These are phyloP conservation scores for Fraxinus pennsylvanica DNA, from an alignment of 257 asterid genomes.

Conservation along the genomic window DNA sequence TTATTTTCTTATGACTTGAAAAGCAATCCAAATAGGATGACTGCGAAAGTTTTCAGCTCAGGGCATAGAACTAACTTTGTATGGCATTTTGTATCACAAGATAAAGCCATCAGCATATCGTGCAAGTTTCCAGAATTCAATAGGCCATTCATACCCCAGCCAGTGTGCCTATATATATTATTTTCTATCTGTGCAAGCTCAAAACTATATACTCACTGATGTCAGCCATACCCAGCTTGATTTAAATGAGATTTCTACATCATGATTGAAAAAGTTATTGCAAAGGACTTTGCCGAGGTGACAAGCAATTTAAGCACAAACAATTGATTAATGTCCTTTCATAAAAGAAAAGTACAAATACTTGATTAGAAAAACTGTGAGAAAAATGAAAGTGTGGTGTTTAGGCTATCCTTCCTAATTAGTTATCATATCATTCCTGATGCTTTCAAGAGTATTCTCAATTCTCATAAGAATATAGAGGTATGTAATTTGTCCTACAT, in stretches of 20 bases:
- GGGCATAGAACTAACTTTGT: not conserved
- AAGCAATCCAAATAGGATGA: not conserved
- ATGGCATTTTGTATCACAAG: not conserved
- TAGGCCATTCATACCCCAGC: conserved; percentile 1
- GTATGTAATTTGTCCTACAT: not conserved
- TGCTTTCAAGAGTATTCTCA: not conserved
- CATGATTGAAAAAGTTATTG: conserved; percentile 5
- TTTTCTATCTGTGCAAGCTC: not conserved
- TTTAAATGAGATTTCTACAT: not conserved
- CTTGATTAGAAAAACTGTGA: not conserved
- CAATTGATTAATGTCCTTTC: not conserved
- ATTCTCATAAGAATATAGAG: not conserved
- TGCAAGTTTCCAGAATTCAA: not conserved
- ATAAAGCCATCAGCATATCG: not conserved
- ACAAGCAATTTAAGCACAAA: conserved; percentile 2
- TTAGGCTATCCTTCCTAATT: not conserved
- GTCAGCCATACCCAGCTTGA: not conserved
- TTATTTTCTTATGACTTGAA: not conserved
- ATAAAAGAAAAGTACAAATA: not conserved
- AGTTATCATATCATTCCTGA: not conserved
- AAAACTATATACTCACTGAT: conserved; percentile 5
- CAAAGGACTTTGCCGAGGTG: conserved; percentile 15
- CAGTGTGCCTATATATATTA: conserved; percentile 5
- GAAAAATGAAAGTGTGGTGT: not conserved
- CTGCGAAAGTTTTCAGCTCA: not conserved